Percentiles rank a stretch among this genome's conserved stretches.
phyloP scores from a whole-genome alignment of 1,139 yeast genomes.

The Groenewaldozyma auringiensis region DNA sequence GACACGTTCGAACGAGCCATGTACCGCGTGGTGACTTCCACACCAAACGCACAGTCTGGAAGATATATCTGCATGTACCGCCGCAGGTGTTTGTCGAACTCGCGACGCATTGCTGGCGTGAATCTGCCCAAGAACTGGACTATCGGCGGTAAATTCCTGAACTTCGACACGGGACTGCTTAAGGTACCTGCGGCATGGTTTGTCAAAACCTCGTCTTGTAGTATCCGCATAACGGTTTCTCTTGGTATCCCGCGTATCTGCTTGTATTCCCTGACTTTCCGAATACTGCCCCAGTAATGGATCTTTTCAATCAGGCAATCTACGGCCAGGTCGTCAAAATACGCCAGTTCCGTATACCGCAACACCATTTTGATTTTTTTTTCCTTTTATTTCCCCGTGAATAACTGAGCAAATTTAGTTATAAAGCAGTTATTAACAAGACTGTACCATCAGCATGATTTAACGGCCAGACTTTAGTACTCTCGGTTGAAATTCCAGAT shows the following conservation, averaged over 20 bases:
- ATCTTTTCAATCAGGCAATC: slow-evolving; percentile 32
- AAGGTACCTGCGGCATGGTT: slow-evolving; percentile 8
- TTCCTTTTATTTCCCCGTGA: too few species aligned
- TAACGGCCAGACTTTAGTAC: too few species aligned
- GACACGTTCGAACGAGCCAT: slow-evolving; percentile 22
- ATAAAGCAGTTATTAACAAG: too few species aligned
- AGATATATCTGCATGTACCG: slow-evolving; percentile 34
- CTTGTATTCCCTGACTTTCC: slow-evolving; percentile 30
- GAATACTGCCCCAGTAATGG: slow-evolving; percentile 31
- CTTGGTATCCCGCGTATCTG: slow-evolving; percentile 23
- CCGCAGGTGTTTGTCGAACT: slow-evolving; percentile 34
- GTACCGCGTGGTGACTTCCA: slow-evolving; percentile 40
- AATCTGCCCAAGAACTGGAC: slow-evolving; percentile 26
- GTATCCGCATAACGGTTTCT: slow-evolving; percentile 18
- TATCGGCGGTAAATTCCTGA: slow-evolving; percentile 28
- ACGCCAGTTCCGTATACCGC: slow-evolving; percentile 40
- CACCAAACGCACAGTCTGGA: slow-evolving; percentile 36
- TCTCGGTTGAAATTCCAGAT: too few species aligned
- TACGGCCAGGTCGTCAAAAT: slow-evolving; percentile 40
- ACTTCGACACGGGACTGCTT: slow-evolving; percentile 24
- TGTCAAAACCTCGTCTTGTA: slow-evolving; percentile 18
- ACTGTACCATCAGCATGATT: too few species aligned
- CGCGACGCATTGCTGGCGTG: slow-evolving; percentile 21
- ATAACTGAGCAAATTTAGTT: too few species aligned
- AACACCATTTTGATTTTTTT: slow-evolving; percentile 10